A percentile compares a stretch with the other conserved stretches of the same genome.
These are phyloP conservation scores for Phallus indusiatus DNA, from an alignment of 768 basidiomycete genomes.

Conservation along the genomic window DNA sequence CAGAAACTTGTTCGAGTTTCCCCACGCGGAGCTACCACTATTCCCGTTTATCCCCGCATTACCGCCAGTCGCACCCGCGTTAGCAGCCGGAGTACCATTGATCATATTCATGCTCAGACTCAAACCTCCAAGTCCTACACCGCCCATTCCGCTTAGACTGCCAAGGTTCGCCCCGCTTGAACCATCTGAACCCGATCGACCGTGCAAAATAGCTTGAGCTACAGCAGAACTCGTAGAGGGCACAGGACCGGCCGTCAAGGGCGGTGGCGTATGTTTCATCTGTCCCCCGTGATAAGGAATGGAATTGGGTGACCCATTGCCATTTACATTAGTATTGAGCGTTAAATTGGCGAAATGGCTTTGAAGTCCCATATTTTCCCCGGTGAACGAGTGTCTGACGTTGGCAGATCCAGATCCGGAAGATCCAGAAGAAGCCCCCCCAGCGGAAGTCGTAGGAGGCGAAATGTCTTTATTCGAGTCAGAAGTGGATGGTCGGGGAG, in stretches of 20 bases:
- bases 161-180: neutral
- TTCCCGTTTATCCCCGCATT: neutral
- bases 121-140: neutral
- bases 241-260: neutral
- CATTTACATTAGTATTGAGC: neutral
- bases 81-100: neutral
- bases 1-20: neutral
- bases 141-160: neutral
- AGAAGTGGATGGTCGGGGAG: neutral
- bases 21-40: neutral
- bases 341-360: neutral
- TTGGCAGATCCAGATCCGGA: slow-evolving; percentile 18
- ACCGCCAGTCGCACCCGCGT: too few species aligned
- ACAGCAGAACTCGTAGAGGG: neutral
- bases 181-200: neutral
- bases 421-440: slow-evolving; percentile 25
- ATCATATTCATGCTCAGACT: neutral
- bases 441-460: slow-evolving; percentile 23
- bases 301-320: neutral
- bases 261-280: neutral
- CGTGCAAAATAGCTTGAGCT: neutral
- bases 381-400: slow-evolving; percentile 68
- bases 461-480: slow-evolving; percentile 14
- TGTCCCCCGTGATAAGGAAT: neutral
- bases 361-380: slow-evolving; percentile 30